These are phyloP conservation scores for Groenewaldozyma tartarivorans DNA, from an alignment of 805 yeast species.

Conservation along the genomic window DNA sequence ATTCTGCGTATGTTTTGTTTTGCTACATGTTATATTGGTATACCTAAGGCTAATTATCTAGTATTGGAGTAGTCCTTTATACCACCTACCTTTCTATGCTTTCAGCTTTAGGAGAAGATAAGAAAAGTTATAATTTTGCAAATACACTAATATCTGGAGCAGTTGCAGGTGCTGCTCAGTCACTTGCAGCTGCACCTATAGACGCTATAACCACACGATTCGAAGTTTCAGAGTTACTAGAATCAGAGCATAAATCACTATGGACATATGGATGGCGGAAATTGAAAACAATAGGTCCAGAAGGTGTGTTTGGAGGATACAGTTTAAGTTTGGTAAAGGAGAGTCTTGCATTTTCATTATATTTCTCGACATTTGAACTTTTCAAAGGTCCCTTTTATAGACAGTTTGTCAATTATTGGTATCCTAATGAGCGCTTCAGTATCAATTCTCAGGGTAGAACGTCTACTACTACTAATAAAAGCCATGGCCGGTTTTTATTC, in stretches of 20 bases:
- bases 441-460: background rate
- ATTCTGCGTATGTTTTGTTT: slow-evolving; percentile 50
- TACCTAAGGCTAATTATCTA: background rate
- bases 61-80: slow-evolving; percentile 73
- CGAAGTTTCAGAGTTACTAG: slow-evolving; percentile 60
- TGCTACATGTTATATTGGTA: no score
- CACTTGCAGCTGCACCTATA: slow-evolving; percentile 87
- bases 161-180: slow-evolving; percentile 77
- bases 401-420: slow-evolving; percentile 19
- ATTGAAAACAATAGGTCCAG: slow-evolving; percentile 60
- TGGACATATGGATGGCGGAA: slow-evolving; percentile 71
- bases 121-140: slow-evolving; percentile 36
- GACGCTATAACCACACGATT: slow-evolving; percentile 86
- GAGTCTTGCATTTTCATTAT: slow-evolving; percentile 70
- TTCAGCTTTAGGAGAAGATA: slow-evolving; percentile 17
- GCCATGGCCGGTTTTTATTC: slow-evolving; percentile 38
- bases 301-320: slow-evolving; percentile 87
- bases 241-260: slow-evolving; percentile 56
- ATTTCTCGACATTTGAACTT: slow-evolving; percentile 71
- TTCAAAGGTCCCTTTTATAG: slow-evolving; percentile 46
- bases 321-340: slow-evolving; percentile 72
- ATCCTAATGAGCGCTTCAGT: slow-evolving; percentile 15
- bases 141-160: slow-evolving; percentile 65
- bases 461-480: slow-evolving; percentile 4
- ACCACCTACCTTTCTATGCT: slow-evolving; percentile 56